Conservation (phyloP, 2,329 filamentous ascomycete genomes). For the Ophiostoma sp. region DNA sequence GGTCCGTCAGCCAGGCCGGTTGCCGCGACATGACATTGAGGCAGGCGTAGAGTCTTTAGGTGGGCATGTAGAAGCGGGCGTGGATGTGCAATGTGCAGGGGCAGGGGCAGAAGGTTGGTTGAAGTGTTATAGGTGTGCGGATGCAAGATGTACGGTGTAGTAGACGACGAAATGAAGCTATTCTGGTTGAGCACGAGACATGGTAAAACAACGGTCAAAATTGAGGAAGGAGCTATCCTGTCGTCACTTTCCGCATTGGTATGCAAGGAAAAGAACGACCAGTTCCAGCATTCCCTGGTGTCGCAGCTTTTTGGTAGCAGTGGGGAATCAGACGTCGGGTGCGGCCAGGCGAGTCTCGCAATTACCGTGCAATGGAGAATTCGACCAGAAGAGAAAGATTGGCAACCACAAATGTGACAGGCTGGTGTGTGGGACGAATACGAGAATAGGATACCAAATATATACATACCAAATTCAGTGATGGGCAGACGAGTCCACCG, state of each 20-base stretch:
- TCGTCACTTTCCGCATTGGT: slow-evolving; percentile 8
- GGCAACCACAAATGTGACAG: background rate
- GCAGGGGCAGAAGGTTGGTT: background rate
- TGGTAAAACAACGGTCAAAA: background rate
- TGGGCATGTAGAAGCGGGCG: background rate
- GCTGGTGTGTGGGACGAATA: slow-evolving; percentile 9
- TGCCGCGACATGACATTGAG: slow-evolving; percentile 23
- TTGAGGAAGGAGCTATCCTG: slow-evolving; percentile 1
- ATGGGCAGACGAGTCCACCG: background rate
- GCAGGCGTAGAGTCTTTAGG: background rate
- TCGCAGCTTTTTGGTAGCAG: background rate
- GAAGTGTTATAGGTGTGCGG: background rate
- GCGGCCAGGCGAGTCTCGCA: slow-evolving; percentile 4
- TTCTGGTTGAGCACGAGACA: slow-evolving; percentile 10
- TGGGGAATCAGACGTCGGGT: background rate
- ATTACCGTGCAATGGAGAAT: background rate
- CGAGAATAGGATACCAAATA: background rate
- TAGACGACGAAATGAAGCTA: background rate
- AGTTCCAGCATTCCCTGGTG: background rate
- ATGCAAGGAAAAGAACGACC: background rate
- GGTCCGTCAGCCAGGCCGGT: slow-evolving; percentile 14
- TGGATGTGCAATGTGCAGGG: background rate
- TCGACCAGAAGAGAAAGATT: background rate
- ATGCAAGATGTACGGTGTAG: background rate
- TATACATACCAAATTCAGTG: background rate